These are phyloP conservation scores for Chenopodium album DNA, from an alignment of 148 eudicot species.

Conservation along the genomic window DNA sequence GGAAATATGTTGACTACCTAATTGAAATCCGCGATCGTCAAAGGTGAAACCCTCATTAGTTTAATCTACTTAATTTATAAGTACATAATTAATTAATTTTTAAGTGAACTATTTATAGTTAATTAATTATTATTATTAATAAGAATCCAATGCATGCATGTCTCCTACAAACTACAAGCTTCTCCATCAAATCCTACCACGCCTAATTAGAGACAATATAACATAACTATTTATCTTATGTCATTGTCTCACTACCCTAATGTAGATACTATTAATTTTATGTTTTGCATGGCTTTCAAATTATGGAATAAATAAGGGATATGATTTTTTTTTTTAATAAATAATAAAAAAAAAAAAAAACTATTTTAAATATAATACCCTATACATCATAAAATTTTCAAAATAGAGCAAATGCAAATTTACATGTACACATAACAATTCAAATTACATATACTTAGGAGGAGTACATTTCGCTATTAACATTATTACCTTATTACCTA, in stretches of 20 bases:
- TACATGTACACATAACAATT: no score
- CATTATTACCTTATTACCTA: no score
- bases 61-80: not conserved
- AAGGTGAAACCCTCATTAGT: conserved; percentile 35
- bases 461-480: no score
- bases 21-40: conserved; percentile 91
- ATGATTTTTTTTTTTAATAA: no score
- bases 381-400: no score
- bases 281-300: not conserved
- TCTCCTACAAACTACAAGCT: conserved; percentile 15
- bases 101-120: not conserved
- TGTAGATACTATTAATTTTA: not conserved
- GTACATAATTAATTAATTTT: no score
- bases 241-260: conserved; percentile 23
- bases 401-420: no score
- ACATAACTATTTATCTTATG: conserved; percentile 1
- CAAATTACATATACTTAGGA: no score
- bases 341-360: no score
- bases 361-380: no score
- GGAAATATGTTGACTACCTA: conserved; percentile 86
- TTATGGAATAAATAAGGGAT: no score
- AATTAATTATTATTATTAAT: not conserved
- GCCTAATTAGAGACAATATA: conserved; percentile 11
- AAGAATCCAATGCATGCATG: conserved; percentile 45
- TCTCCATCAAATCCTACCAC: not conserved